Conservation (phyloP, 257 asterid species). For the Handroanthus guayacan region DNA sequence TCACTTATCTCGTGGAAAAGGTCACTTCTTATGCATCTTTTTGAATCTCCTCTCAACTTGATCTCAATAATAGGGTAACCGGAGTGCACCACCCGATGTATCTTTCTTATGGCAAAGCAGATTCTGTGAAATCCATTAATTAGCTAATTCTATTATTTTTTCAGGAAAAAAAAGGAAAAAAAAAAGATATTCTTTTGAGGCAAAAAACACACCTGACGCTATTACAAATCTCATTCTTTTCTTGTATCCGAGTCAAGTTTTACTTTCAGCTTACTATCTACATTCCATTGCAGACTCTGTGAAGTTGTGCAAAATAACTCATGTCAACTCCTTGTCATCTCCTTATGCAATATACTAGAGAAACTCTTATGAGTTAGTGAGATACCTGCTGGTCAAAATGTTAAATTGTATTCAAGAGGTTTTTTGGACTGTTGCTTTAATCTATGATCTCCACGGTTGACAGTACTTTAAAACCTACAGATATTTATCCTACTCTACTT, state of each 20-base stretch:
- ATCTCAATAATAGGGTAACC: neutral
- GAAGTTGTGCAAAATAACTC: slow-evolving; percentile 18
- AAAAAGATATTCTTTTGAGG: neutral
- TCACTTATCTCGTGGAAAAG: neutral
- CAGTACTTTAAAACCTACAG: slow-evolving; percentile 36
- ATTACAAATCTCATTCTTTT: neutral
- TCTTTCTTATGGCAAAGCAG: neutral
- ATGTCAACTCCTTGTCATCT: slow-evolving; percentile 8
- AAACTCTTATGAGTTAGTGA: slow-evolving; percentile 16
- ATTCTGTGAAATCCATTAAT: neutral
- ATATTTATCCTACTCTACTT: slow-evolving; percentile 51
- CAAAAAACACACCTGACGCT: neutral
- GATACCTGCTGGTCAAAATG: slow-evolving; percentile 5
- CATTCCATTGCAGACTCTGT: neutral
- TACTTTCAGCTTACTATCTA: slow-evolving; percentile 8
- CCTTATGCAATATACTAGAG: neutral
- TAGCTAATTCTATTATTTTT: neutral
- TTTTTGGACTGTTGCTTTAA: slow-evolving; percentile 23
- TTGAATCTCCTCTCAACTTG: slow-evolving; percentile 1
- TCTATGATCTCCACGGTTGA: slow-evolving; percentile 35
- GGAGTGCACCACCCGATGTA: neutral
- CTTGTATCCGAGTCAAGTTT: slow-evolving; percentile 3
- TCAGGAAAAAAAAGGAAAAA: no score
- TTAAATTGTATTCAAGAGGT: neutral
- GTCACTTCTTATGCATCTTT: neutral